Conservation (phyloP, 306 rosid genomes). For the Cajanus cajan region DNA sequence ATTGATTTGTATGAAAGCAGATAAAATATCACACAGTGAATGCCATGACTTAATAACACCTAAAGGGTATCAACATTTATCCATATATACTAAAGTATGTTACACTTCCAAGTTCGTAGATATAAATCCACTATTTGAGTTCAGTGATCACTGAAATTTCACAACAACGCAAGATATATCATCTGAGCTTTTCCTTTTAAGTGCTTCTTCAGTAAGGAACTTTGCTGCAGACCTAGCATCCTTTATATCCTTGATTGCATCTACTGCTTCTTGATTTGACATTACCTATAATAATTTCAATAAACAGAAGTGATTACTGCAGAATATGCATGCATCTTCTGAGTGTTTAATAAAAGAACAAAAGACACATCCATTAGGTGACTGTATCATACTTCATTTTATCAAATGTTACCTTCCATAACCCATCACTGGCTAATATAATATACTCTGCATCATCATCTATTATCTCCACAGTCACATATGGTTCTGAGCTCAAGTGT, state of each 20-base stretch:
- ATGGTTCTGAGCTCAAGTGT: conserved; percentile 85
- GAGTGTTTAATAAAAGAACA: background rate
- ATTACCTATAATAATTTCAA: conserved; percentile 59
- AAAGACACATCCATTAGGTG: background rate
- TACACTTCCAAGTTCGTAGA: conserved; percentile 31
- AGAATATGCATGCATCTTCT: conserved; percentile 5
- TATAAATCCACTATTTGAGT: background rate
- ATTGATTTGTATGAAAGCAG: conserved; percentile 23
- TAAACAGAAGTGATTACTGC: background rate
- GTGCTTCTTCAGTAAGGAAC: conserved; percentile 80
- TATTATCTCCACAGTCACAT: conserved; percentile 52
- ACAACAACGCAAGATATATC: conserved; percentile 88
- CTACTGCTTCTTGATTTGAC: conserved; percentile 90
- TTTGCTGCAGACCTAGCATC: conserved; percentile 89
- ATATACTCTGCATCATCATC: conserved; percentile 63
- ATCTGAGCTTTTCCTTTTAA: conserved; percentile 77
- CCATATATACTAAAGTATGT: background rate
- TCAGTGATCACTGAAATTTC: conserved; percentile 54
- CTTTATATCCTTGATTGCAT: conserved; percentile 58
- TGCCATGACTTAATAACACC: background rate
- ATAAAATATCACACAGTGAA: background rate
- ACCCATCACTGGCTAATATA: conserved; percentile 94
- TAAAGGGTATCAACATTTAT: conserved; percentile 19
- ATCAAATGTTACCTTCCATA: conserved; percentile 79
- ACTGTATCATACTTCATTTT: background rate